Evolutionary conservation across 2,329 filamentous ascomycete genomes (phyloP).

Genomic region (Hymenoscyphus fraxineus): DNA sequence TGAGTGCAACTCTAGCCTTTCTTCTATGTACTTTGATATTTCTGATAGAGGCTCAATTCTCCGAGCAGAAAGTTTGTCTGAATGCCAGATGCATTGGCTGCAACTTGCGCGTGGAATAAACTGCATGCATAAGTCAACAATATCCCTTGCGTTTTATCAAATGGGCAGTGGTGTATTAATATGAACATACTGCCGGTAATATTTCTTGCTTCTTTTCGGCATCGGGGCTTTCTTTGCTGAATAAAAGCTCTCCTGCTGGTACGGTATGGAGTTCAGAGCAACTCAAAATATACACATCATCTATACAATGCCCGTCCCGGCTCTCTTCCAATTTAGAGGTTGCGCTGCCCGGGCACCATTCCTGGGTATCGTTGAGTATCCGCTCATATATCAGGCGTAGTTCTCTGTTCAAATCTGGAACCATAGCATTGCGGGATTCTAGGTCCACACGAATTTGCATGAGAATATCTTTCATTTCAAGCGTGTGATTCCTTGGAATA

Average conservation of each 20-base stretch:
- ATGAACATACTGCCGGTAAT: neutral
- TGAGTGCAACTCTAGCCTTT: neutral
- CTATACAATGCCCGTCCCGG: neutral
- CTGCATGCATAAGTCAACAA: neutral
- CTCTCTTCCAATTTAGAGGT: neutral
- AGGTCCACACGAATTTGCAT: neutral
- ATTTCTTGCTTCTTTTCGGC: neutral
- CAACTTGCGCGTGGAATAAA: constrained; percentile 5
- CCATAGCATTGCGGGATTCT: neutral
- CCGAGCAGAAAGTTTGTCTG: constrained; percentile 7
- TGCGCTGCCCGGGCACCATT: neutral
- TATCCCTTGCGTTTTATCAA: neutral
- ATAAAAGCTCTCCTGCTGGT: neutral
- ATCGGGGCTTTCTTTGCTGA: neutral
- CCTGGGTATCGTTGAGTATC: neutral
- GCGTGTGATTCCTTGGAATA: neutral
- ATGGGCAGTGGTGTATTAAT: neutral
- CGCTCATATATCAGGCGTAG: neutral
- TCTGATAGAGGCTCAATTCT: constrained; percentile 15
- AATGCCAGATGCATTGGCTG: constrained; percentile 10
- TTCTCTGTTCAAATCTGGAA: neutral
- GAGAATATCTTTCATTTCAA: neutral
- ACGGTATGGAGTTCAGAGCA: neutral
- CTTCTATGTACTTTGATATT: constrained; percentile 1
- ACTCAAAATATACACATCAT: constrained; percentile 1